phyloP scores from a whole-genome alignment of 2,329 filamentous ascomycete species.

The Colletotrichum incanum region DNA sequence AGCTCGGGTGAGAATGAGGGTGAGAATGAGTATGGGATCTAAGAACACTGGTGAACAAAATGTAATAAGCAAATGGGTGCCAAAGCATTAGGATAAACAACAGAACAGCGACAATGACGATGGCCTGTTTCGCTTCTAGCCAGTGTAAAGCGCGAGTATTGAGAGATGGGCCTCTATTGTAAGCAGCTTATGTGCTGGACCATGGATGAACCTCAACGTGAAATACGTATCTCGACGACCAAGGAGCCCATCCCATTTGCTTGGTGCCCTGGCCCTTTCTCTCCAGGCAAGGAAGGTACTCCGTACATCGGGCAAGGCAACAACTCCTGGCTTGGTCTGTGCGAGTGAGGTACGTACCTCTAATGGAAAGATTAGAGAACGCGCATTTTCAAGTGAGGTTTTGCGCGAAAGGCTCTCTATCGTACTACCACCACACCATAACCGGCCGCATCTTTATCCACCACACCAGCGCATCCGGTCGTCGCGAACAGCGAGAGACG shows the following conservation, averaged over 20 bases:
- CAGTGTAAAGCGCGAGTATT: background rate
- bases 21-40: background rate
- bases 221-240: background rate
- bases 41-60: too few relatives aligned
- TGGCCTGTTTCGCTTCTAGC: background rate
- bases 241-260: background rate
- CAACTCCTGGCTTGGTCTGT: slow-evolving; percentile 1
- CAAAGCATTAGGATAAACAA: background rate
- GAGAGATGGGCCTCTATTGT: background rate
- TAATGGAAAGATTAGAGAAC: background rate
- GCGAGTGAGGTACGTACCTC: background rate
- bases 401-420: background rate
- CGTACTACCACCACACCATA: background rate
- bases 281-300: background rate
- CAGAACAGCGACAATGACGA: background rate
- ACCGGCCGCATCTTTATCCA: background rate
- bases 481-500: background rate
- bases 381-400: background rate
- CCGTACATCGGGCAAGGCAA: background rate
- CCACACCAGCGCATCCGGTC: background rate
- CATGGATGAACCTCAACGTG: background rate
- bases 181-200: background rate
- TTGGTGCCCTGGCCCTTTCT: background rate
- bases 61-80: background rate
- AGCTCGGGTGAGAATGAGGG: background rate